Evolutionary conservation across 441 rosid species (phyloP).

Genomic region (Theobroma grandiflorum): DNA sequence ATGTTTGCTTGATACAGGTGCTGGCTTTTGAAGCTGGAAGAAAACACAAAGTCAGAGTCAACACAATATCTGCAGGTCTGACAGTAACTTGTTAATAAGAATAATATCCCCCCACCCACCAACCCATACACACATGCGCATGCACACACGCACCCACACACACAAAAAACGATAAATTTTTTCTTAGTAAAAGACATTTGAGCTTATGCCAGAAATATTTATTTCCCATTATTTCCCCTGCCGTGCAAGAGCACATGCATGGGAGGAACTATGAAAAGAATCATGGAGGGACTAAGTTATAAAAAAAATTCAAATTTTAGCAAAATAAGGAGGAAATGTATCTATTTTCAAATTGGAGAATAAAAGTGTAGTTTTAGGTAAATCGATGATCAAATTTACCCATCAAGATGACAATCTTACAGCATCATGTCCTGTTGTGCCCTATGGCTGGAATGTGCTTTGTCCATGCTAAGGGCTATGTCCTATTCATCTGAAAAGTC

Average conservation of each 20-base stretch:
- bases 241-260: background rate
- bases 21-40: constrained; percentile 99
- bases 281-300: background rate
- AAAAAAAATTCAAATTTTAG: constrained; percentile 5
- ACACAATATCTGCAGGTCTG: constrained; percentile 83
- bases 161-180: background rate
- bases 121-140: background rate
- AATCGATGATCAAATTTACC: background rate
- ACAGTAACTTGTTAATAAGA: constrained; percentile 19
- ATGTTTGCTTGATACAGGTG: constrained; percentile 49
- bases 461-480: background rate
- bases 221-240: constrained; percentile 4
- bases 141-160: background rate
- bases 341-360: background rate
- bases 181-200: background rate
- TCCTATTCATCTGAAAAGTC: background rate
- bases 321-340: background rate
- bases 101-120: background rate
- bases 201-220: background rate
- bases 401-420: background rate
- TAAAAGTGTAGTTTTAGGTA: background rate
- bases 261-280: constrained; percentile 12
- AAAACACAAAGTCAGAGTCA: constrained; percentile 89
- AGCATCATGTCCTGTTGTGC: background rate
- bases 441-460: background rate